Evolutionary conservation across 2,329 filamentous ascomycete species (phyloP).

Genomic region (Shiraia sp.): DNA sequence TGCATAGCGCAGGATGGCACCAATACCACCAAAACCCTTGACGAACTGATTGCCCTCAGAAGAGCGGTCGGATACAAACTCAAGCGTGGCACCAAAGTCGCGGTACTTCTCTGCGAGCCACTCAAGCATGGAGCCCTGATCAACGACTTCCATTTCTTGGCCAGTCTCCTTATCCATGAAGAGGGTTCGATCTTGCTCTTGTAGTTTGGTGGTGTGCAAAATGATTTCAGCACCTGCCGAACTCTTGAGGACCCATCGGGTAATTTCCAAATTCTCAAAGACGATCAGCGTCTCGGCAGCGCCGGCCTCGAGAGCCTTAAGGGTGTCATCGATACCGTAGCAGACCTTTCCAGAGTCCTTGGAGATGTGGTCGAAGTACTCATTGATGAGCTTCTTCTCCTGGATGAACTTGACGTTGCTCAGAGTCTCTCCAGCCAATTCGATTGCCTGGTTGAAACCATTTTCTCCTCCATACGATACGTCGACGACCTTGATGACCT

Average conservation of each 20-base stretch:
- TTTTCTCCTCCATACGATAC: constrained; percentile 99
- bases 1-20: constrained; percentile 96
- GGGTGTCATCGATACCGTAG: constrained; percentile 96
- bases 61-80: constrained; percentile 97
- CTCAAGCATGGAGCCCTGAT: constrained; percentile 93
- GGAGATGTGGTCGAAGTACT: constrained; percentile 98
- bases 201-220: constrained; percentile 84
- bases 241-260: constrained; percentile 85
- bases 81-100: constrained; percentile 91
- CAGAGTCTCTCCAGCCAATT: constrained; percentile 90
- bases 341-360: constrained; percentile 96
- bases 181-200: constrained; percentile 76
- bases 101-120: constrained; percentile 99
- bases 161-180: constrained; percentile 97
- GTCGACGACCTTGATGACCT: constrained; percentile 99
- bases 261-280: constrained; percentile 96
- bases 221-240: constrained; percentile 72
- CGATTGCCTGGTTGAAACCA: constrained; percentile 99
- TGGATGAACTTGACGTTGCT: constrained; percentile 99
- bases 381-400: constrained; percentile 99
- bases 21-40: constrained; percentile 98
- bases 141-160: constrained; percentile 93
- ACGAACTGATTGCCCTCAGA: constrained; percentile 99
- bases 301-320: constrained; percentile 94
- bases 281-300: constrained; percentile 94